Evolutionary conservation across 495 filamentous ascomycete genomes (phyloP), one percentile per base, ranked within the genome.

Genomic region (Aspergillus sclerotiicarbonarius): DNA sequence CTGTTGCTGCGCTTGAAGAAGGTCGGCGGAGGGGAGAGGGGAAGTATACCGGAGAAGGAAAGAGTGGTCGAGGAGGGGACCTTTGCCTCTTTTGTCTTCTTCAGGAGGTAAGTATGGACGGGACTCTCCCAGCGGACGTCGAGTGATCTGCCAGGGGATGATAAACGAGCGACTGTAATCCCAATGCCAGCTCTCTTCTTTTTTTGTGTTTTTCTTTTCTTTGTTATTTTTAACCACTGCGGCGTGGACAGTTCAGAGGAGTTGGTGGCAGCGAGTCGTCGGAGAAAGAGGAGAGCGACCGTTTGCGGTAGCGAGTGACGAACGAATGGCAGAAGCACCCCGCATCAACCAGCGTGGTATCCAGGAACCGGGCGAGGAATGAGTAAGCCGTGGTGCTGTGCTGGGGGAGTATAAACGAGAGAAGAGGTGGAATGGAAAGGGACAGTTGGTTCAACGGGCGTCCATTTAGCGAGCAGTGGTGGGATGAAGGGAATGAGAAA

Each of bases 301-400:
- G 73, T 73, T 74, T 74, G 73, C 73, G 71, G 73, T 55, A 59
- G 54, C 48, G 60, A 62, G 45, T 68, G 67, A 73, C 62, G 64
- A 68, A 63, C 35, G 18, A 61, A 48, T 56, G 52, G 48, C 39
- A 56, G 46, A 58, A 57, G 30, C 50, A 60, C 61, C 61, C 62
- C 62, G 58, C 64, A 61, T 52, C 51, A 37, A 57, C 49, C 30
- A 19, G 52, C 57, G 59, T 31, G 37, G 25, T 41, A 46, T 57
- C 64, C 50, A 30, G 50, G 53, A 35, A 56, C 37, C 37, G 13
- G 37, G 37, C 13, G 37, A 41, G 3, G 18, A 51, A 43, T 19
- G 46, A 25, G 25, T 25, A 25, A 25, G 25, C 25, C 2, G 25
- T 25, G 25, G 25, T 25, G 25, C 25, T 46, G n/a, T n/a, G n/a